Evolutionary conservation across 768 basidiomycete species (phyloP).

Genomic region (Pisolithus microcarpus): DNA sequence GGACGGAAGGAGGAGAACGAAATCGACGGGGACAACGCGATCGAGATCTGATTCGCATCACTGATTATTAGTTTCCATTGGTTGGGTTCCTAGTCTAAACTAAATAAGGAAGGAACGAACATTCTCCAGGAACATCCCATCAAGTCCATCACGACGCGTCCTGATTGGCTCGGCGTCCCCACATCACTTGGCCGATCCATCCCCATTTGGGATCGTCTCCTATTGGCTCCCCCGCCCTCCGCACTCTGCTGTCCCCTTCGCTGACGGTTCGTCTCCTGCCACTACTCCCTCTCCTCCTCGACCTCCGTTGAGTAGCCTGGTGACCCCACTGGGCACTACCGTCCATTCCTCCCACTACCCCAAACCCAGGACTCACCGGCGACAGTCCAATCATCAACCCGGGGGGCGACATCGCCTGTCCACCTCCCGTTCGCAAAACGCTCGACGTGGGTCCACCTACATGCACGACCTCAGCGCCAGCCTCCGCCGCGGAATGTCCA

Average conservation of each 20-base stretch:
- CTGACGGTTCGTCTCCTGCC: constrained; percentile 31
- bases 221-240: background rate
- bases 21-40: background rate
- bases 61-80: background rate
- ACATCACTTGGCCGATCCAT: constrained; percentile 5
- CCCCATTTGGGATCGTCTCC: constrained; percentile 9
- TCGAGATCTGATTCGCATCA: constrained; percentile 3
- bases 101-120: background rate
- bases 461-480: background rate
- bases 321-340: no score
- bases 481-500: background rate
- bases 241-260: constrained; percentile 32
- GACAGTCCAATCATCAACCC: constrained; percentile 75
- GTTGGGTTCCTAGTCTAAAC: background rate
- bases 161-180: background rate
- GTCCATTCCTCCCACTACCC: constrained; percentile 28
- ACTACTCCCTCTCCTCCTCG: no score
- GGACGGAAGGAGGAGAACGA: background rate
- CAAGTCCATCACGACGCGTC: background rate
- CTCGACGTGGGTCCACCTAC: background rate
- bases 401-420: constrained; percentile 7
- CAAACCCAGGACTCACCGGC: constrained; percentile 71
- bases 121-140: background rate
- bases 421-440: background rate
- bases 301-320: no score